Percentiles rank a stretch among this genome's conserved stretches.
Evolutionary conservation across 495 filamentous ascomycete genomes (phyloP).

Genomic region (Chaetomium cochliodes): DNA sequence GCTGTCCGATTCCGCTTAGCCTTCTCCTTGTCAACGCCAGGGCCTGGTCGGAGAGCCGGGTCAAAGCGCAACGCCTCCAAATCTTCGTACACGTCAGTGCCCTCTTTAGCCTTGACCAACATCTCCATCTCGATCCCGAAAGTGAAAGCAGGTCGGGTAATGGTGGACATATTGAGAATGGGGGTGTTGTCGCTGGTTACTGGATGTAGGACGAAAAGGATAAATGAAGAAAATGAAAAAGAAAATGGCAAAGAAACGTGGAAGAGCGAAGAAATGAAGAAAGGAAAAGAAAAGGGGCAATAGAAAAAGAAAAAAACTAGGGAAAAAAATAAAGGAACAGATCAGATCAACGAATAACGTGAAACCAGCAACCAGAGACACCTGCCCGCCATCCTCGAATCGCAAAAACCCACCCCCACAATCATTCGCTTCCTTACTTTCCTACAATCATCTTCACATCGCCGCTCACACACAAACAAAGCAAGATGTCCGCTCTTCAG

Average conservation of each 20-base stretch:
- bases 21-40: neutral
- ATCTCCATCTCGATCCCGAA: constrained; percentile 1
- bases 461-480: neutral
- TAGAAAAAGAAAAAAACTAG: too few species aligned
- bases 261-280: too few species aligned
- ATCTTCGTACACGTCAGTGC: neutral
- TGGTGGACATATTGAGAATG: neutral
- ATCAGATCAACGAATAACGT: too few species aligned
- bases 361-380: too few species aligned
- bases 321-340: too few species aligned
- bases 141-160: neutral
- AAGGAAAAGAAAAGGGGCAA: too few species aligned
- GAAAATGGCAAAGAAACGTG: too few species aligned
- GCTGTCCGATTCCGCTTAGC: neutral
- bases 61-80: neutral
- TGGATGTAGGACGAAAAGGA: too few species aligned
- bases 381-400: neutral
- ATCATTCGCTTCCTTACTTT: neutral
- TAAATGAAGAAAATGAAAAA: too few species aligned
- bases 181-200: neutral
- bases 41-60: neutral
- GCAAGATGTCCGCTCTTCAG: constrained; percentile 3
- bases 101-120: neutral
- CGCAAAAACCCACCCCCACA: neutral
- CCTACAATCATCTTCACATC: neutral